phyloP scores from a whole-genome alignment of 495 filamentous ascomycete species.

The Penicillium psychrofluorescens region DNA sequence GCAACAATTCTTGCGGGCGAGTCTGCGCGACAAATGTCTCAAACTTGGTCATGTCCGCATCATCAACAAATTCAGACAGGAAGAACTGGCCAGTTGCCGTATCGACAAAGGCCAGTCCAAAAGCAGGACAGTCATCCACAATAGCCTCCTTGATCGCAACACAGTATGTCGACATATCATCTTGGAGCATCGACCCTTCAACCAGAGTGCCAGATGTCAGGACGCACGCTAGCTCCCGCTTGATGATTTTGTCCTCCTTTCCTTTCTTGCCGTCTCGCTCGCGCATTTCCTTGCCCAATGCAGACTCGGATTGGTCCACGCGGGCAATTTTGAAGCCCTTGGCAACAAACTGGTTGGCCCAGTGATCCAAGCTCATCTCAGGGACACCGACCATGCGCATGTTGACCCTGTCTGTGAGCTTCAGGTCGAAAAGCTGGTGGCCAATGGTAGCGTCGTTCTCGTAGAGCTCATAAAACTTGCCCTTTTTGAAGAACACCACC shows the following conservation, averaged over 20 bases:
- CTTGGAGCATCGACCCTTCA: constrained; percentile 92
- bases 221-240: constrained; percentile 81
- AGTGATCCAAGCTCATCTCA: constrained; percentile 80
- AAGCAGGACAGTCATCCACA: constrained; percentile 68
- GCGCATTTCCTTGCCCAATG: constrained; percentile 95
- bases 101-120: constrained; percentile 92
- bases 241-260: constrained; percentile 86
- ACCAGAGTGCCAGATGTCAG: constrained; percentile 89
- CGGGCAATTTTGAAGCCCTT: constrained; percentile 94
- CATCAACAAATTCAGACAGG: constrained; percentile 83
- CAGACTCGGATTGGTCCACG: constrained; percentile 94
- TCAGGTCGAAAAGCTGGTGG: constrained; percentile 94
- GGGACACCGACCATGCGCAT: constrained; percentile 98
- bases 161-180: constrained; percentile 96
- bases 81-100: constrained; percentile 95
- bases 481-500: constrained; percentile 99
- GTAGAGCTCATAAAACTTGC: constrained; percentile 98
- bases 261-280: constrained; percentile 63
- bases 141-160: constrained; percentile 90
- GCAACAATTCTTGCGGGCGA: constrained; percentile 76
- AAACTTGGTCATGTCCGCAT: constrained; percentile 92
- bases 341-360: constrained; percentile 91
- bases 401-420: constrained; percentile 96
- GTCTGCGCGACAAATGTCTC: constrained; percentile 96
- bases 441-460: constrained; percentile 98